Percentiles rank a stretch among this genome's conserved stretches.
Evolutionary conservation across 2,329 filamentous ascomycete species (phyloP).

Genomic region (Coniochaeta pulveracea): DNA sequence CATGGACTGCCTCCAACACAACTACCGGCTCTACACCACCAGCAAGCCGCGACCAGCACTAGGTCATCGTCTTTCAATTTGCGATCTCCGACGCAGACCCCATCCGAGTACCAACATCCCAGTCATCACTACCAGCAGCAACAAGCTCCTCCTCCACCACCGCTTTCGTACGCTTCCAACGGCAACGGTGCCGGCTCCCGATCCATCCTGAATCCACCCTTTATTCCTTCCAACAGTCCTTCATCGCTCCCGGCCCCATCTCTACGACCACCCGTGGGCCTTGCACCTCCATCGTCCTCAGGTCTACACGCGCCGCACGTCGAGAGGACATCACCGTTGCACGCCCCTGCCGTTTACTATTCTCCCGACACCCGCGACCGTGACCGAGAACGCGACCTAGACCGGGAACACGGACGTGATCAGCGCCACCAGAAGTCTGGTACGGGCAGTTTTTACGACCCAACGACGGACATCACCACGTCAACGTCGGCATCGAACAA

Average conservation of each 20-base stretch:
- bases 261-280: constrained; percentile 9
- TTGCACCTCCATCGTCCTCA: constrained; percentile 7
- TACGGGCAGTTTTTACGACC: constrained; percentile 40
- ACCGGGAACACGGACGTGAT: constrained; percentile 14
- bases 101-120: constrained; percentile 16
- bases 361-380: constrained; percentile 18
- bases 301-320: constrained; percentile 17
- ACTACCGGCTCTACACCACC: constrained; percentile 9
- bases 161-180: constrained; percentile 18
- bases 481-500: no score
- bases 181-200: constrained; percentile 14
- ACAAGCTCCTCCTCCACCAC: constrained; percentile 11
- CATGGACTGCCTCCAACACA: constrained; percentile 7
- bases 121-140: no score
- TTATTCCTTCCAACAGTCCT: no score
- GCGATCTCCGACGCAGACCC: constrained; percentile 35
- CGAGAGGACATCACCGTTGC: constrained; percentile 31
- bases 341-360: constrained; percentile 30
- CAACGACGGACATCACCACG: constrained; percentile 35
- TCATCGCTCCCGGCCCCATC: constrained; percentile 10
- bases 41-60: constrained; percentile 23
- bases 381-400: constrained; percentile 8
- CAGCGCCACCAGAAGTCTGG: constrained; percentile 22
- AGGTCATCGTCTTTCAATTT: constrained; percentile 31
- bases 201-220: constrained; percentile 19